These are phyloP conservation scores for Acephala macrosclerotiorum DNA, from an alignment of 2,329 filamentous ascomycete genomes.

Conservation along the genomic window DNA sequence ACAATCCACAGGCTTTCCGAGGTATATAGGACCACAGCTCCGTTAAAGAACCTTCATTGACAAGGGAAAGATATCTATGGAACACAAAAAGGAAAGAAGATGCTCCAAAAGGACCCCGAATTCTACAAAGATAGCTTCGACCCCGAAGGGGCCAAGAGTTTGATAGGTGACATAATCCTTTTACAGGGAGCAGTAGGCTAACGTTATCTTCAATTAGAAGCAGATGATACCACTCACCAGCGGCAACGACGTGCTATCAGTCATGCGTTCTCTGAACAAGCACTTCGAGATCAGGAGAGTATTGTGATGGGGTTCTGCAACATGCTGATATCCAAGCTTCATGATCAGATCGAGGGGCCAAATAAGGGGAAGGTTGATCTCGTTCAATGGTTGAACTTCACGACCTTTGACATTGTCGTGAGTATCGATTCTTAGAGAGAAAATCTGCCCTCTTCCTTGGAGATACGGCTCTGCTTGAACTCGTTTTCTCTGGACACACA, in stretches of 20 bases:
- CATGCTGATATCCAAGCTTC: slow-evolving; percentile 19
- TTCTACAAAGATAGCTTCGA: slow-evolving; percentile 5
- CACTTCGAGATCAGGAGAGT: slow-evolving; percentile 42
- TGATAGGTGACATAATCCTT: neutral
- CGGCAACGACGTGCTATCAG: slow-evolving; percentile 40
- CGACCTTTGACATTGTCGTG: slow-evolving; percentile 49
- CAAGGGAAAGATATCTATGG: slow-evolving; percentile 2
- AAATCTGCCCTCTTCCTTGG: too few relatives aligned
- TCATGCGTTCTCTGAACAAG: slow-evolving; percentile 43
- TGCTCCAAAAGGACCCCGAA: neutral
- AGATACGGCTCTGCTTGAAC: too few relatives aligned
- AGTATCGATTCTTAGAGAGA: too few relatives aligned
- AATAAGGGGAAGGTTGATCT: slow-evolving; percentile 34
- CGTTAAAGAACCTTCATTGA: neutral
- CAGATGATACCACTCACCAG: slow-evolving; percentile 10
- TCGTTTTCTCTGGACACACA: too few relatives aligned
- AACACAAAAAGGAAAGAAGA: neutral
- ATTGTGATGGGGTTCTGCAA: slow-evolving; percentile 27
- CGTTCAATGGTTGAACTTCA: slow-evolving; percentile 45
- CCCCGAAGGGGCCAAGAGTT: neutral
- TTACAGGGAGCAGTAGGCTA: neutral
- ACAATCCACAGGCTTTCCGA: slow-evolving; percentile 36
- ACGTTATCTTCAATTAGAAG: neutral
- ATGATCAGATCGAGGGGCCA: slow-evolving; percentile 18
- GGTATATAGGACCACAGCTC: slow-evolving; percentile 1